Conservation (phyloP, 2,329 filamentous ascomycete genomes). For the Aspergillus niger region DNA sequence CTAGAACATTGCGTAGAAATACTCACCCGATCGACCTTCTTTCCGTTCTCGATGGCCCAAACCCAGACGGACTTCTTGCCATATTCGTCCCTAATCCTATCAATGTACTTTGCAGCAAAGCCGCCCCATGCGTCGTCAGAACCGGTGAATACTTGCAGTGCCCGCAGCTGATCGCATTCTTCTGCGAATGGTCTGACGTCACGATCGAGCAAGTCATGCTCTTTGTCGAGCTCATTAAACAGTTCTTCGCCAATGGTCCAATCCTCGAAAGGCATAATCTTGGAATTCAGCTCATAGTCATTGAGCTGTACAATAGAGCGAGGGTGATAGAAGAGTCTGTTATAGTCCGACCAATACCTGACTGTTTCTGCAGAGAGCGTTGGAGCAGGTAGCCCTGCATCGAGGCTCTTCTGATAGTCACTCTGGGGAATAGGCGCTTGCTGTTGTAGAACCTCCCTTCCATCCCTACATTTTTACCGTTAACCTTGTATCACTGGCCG, state of each 20-base stretch:
- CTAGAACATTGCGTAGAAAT: neutral
- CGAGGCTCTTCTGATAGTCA: conserved; percentile 77
- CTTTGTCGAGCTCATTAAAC: conserved; percentile 70
- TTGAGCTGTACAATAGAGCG: conserved; percentile 82
- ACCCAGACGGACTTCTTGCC: conserved; percentile 85
- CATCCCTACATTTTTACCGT: conserved; percentile 55
- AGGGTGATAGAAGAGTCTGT: conserved; percentile 88
- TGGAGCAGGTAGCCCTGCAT: conserved; percentile 66
- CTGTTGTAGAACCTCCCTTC: conserved; percentile 67
- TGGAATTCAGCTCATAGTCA: conserved; percentile 81
- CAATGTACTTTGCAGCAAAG: conserved; percentile 71
- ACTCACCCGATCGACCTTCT: conserved; percentile 57
- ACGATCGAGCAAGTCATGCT: conserved; percentile 86
- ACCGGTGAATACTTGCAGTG: conserved; percentile 73
- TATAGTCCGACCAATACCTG: conserved; percentile 97
- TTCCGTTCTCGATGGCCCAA: conserved; percentile 74
- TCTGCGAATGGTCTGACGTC: conserved; percentile 86
- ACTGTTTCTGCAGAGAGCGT: conserved; percentile 69
- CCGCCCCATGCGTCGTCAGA: conserved; percentile 81
- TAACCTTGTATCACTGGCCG: neutral
- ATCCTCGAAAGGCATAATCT: conserved; percentile 78
- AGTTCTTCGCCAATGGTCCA: conserved; percentile 74
- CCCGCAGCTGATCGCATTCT: conserved; percentile 91
- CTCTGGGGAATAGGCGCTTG: conserved; percentile 68
- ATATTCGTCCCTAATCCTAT: conserved; percentile 84